Evolutionary conservation across 1,284 basidiomycete species (phyloP), one percentile per base, ranked within the genome.

Genomic region (Ceratobasidium sp.): DNA sequence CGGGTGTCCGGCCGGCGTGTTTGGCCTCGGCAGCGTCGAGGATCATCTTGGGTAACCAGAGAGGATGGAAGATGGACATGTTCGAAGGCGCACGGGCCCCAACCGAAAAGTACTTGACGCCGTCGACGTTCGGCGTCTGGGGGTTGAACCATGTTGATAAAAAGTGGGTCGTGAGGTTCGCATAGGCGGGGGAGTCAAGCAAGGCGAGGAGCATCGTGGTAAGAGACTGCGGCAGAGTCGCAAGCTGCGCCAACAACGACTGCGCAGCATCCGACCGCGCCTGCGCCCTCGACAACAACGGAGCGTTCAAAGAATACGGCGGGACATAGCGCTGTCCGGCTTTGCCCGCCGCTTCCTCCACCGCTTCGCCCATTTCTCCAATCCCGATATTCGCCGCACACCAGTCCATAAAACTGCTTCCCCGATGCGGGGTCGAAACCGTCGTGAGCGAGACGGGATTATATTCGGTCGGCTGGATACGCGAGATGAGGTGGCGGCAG

Each of bases 371-470:
- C 31, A 79, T 74, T 81, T 84, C 81, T 85, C 95, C 96, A 29
- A 97, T 88, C 2, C 96, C 95, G 77, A 97, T 92, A 79, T 95
- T 92, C 69, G 92, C 91, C 66, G 88, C 87, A 84, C 97, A 98
- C 97, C 97, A 99, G 83, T 98, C 96, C 98, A 99, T 99, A 82
- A 99, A 98, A 0, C 97, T 96, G 78, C 93, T 96, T 31, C 97
- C 97, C 31, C 93, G 88, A 82, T 99, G 98, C 19, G 98, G 98
- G 0, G 98, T 98, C 58, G 91, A 92, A 77, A 99, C 88, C 19
- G 92, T 94, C 0, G 94, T 98, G 75, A 99, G 84, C 7, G 94
- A 96, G 49, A 95, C 83, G 0, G 98, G 96, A 0, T 85, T 87
- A 82, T 99, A 99, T 71, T 93, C 89, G 19, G 84, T 86, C 0